Base-by-base conservation (phyloP, 495 filamentous ascomycete genomes). In the Aspergillus asperescens region DNA sequence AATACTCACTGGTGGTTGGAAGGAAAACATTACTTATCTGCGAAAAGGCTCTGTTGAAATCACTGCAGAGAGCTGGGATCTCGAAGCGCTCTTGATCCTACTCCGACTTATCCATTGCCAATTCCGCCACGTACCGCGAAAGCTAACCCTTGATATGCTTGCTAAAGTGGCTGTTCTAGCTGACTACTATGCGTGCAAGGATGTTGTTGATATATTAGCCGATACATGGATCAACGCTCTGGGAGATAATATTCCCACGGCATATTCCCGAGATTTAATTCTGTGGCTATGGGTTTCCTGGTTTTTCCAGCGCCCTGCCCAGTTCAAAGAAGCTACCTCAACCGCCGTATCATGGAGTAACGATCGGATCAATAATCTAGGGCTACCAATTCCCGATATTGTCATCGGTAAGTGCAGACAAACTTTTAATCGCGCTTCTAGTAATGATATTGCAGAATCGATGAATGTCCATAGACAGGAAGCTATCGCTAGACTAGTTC, bases 21-120 rank as follows among this genome's bases (percentile, higher is more conserved):
- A 59, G 48, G 72, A 76, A 62, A 58, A 51, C 28, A 32, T 47
- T n/a, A 50, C 47, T 18, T 63, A 55, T 5, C 59, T 65, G 10
- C 45, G 70, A 13, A 68, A 77, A 48, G 73, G 76, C 7, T 69
- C 63, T n/a, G 63, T 75, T 10, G 64, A 77, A 32, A 55, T 80
- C 22, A 53, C 60, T 28, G 57, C 75, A 20, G 60, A 65, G 5
- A 42, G 55, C 44, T 70, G 64, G 62, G 72, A 81, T 51, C 56
- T 67, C 44, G 63, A 69, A 8, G 77, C 79, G 0, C 51, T 81
- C 16, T 57, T 72, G 31, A 75, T 78, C 48, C 46, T 83, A 5
- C 57, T 85, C 43, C 70, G 74, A 20, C 63, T 74, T 27, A 70
- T 85, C 16, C 79, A 85, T 63, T 54, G 67, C 35, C 70, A 71